These are phyloP conservation scores for Dimocarpus longan DNA, from an alignment of 345 rosid species.

Conservation along the genomic window DNA sequence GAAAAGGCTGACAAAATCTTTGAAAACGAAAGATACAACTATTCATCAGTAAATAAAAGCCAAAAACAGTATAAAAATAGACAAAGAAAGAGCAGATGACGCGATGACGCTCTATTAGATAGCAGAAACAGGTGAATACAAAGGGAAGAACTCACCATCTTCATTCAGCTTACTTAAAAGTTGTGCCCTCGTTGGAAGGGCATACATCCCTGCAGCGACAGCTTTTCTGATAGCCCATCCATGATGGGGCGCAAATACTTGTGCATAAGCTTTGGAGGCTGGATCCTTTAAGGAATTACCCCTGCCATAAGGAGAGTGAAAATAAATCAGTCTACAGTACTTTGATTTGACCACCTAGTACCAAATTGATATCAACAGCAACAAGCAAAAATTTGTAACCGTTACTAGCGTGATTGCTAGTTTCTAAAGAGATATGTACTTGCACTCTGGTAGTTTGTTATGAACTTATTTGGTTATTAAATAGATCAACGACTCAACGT, in stretches of 20 bases:
- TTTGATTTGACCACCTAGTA: neutral
- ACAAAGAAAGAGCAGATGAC: neutral
- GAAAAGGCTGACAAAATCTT: neutral
- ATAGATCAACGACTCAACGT: neutral
- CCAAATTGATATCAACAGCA: slow-evolving; percentile 7
- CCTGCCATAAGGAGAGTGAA: slow-evolving; percentile 40
- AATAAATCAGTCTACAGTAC: neutral
- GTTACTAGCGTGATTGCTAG: neutral
- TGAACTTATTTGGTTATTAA: neutral
- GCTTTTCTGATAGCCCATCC: slow-evolving; percentile 95
- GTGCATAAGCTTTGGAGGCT: slow-evolving; percentile 87
- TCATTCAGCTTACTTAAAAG: slow-evolving; percentile 78
- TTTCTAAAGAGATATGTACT: neutral
- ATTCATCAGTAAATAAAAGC: neutral
- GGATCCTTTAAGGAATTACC: slow-evolving; percentile 84
- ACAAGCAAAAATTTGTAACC: slow-evolving; percentile 10
- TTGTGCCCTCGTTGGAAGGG: slow-evolving; percentile 86
- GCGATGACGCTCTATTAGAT: slow-evolving; percentile 3
- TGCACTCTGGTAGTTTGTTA: neutral
- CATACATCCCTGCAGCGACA: slow-evolving; percentile 93
- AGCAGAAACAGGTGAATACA: slow-evolving; percentile 19
- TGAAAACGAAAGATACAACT: neutral
- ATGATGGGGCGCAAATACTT: slow-evolving; percentile 93
- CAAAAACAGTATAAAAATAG: neutral
- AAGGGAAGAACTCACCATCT: slow-evolving; percentile 60